A percentile compares a stretch with the other conserved stretches of the same genome.
phyloP scores from a whole-genome alignment of 345 rosid species.

The Dimocarpus longan region DNA sequence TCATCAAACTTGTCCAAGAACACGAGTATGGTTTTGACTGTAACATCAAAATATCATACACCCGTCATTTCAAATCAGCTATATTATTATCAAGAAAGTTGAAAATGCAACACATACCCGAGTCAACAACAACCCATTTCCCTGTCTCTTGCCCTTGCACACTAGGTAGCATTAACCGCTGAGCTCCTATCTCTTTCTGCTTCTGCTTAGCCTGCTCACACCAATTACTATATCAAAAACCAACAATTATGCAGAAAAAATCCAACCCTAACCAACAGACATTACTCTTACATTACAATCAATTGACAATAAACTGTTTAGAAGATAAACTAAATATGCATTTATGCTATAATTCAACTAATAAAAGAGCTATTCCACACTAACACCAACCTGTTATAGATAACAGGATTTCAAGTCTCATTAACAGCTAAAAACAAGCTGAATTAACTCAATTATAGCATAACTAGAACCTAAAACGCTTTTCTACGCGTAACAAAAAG shows the following conservation, averaged over 20 bases:
- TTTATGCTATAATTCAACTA: background rate
- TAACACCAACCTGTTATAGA: background rate
- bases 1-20: background rate
- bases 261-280: background rate
- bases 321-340: background rate
- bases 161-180: slow-evolving; percentile 56
- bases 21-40: background rate
- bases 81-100: background rate
- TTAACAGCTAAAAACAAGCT: background rate
- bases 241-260: background rate
- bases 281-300: background rate
- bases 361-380: background rate
- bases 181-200: slow-evolving; percentile 75
- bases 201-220: slow-evolving; percentile 77
- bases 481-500: background rate
- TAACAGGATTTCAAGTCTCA: background rate
- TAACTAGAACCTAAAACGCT: background rate
- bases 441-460: background rate
- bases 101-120: slow-evolving; percentile 50
- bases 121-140: slow-evolving; percentile 86
- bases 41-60: background rate
- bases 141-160: slow-evolving; percentile 75
- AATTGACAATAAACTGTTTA: background rate
- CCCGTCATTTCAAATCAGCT: background rate
- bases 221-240: slow-evolving; percentile 4